Evolutionary conservation across 495 filamentous ascomycete species (phyloP), one percentile per base, ranked within the genome.

Genomic region (Aspergillus leporis): DNA sequence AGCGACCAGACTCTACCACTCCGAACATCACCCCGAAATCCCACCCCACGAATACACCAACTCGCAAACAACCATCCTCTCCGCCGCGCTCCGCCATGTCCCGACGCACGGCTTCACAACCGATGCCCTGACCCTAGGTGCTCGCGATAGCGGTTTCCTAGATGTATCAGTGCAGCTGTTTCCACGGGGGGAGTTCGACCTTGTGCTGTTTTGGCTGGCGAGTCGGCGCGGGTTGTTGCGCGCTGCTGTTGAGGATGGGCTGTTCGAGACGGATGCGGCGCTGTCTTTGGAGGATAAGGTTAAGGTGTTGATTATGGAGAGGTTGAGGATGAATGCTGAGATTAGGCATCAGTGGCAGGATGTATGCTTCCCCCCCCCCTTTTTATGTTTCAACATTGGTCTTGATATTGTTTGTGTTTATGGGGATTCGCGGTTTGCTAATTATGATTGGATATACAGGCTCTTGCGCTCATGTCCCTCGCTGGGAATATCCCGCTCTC

Each of bases 401-500:
- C 9, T 14, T 12, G 8, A 10, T 36, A 5, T 12, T 14, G 0
- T 16, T 19, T 8, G 22, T 14, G 3, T 18, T 4, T 47, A 16
- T 18, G 43, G 25, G 13, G 22, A 1, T 9, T 18, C 9, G 3
- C 4, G 12, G 23, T 38, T 45, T 43, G 23, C 23, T 52, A 46
- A 53, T 52, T 1, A n/a, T 22, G 9, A 59, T 38, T 51, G 40
- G 51, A 56, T 56, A 32, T 56, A 40, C 47, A 96, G 89, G 94
- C 94, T 31, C 80, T 98, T 4, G 91, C 91, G 10, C 76, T 96
- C 55, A 93, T 97, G 87, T 90, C 94, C 9, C 84, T 91, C 38
- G 85, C 89, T 0, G 78, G 74, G 30, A 85, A 96, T 67, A 78
- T 96, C 54, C 87, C 91, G 0, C 65, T 84, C n/a, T 90, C 92